These are phyloP conservation scores for Elaeagnus macrophylla DNA, from an alignment of 306 rosid species.

Conservation along the genomic window DNA sequence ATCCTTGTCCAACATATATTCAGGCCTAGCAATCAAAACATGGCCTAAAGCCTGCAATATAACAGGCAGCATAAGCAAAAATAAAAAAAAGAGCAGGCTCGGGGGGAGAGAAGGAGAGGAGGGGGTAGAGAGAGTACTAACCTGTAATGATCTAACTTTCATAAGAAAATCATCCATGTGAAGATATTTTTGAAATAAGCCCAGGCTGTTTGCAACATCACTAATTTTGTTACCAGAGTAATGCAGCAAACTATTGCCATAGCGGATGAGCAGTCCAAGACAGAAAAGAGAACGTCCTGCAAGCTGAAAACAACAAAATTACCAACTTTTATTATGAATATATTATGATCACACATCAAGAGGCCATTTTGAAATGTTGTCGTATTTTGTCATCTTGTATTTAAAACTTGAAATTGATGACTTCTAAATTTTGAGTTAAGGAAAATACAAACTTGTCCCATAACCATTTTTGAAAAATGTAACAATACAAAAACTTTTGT, in stretches of 20 bases:
- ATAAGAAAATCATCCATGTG: constrained; percentile 55
- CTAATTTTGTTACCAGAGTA: constrained; percentile 37
- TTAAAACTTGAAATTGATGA: too few species aligned
- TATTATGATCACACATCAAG: neutral
- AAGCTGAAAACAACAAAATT: constrained; percentile 39
- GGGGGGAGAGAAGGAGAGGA: neutral
- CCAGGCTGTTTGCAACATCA: constrained; percentile 49
- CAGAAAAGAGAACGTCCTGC: constrained; percentile 90
- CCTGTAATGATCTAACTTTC: constrained; percentile 90
- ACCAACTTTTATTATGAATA: neutral
- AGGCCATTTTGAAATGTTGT: neutral
- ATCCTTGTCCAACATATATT: constrained; percentile 77
- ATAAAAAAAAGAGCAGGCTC: too few species aligned
- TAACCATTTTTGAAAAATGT: too few species aligned
- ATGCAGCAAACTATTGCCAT: constrained; percentile 58
- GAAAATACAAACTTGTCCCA: too few species aligned
- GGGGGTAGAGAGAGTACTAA: constrained; percentile 15
- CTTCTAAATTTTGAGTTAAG: too few species aligned
- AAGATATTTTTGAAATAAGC: constrained; percentile 62
- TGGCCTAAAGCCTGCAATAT: constrained; percentile 82
- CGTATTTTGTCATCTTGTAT: too few species aligned
- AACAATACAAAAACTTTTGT: too few species aligned
- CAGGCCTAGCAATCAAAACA: constrained; percentile 89
- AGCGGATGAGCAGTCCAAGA: constrained; percentile 86
- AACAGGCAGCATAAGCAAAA: constrained; percentile 19